These are phyloP conservation scores for Diaporthe longicolla DNA, from an alignment of 2,329 filamentous ascomycete species.

Conservation along the genomic window DNA sequence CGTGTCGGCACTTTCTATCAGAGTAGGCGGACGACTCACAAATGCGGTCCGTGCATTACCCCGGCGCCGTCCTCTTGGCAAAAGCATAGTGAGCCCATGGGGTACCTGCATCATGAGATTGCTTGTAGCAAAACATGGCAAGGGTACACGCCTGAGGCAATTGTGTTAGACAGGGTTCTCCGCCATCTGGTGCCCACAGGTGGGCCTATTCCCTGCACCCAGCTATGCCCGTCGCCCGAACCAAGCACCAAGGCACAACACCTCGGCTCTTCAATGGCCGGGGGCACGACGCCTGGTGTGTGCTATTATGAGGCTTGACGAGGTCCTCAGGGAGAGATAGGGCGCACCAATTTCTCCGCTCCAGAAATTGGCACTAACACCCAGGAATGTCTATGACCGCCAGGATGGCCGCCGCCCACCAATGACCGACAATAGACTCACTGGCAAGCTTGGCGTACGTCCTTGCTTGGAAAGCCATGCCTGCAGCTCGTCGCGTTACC, in stretches of 20 bases:
- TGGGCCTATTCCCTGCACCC: constrained; percentile 1
- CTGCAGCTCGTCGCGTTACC: constrained; percentile 31
- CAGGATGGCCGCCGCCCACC: constrained; percentile 2
- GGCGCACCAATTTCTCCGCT: constrained; percentile 16
- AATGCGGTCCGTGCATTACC: neutral
- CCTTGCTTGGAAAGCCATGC: constrained; percentile 16
- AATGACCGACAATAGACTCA: constrained; percentile 14
- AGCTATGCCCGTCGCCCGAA: constrained; percentile 10
- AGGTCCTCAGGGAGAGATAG: neutral
- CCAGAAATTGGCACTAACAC: constrained; percentile 18
- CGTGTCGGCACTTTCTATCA: too few species aligned
- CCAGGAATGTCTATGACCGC: constrained; percentile 27
- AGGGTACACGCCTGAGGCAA: constrained; percentile 7
- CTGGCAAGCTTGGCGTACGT: constrained; percentile 22
- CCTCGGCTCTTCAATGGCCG: constrained; percentile 17
- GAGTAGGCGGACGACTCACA: neutral
- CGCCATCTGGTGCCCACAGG: constrained; percentile 10
- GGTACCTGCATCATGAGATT: constrained; percentile 26
- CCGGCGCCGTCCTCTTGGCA: constrained; percentile 10
- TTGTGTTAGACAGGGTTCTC: constrained; percentile 16
- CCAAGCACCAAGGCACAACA: constrained; percentile 5
- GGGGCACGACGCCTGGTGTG: neutral
- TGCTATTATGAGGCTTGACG: constrained; percentile 10
- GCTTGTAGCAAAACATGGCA: neutral
- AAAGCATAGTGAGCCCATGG: constrained; percentile 2